A percentile compares a stretch with the other conserved stretches of the same genome.
Evolutionary conservation across 2,329 filamentous ascomycete genomes (phyloP).

Genomic region (Lachnellula willkommii): DNA sequence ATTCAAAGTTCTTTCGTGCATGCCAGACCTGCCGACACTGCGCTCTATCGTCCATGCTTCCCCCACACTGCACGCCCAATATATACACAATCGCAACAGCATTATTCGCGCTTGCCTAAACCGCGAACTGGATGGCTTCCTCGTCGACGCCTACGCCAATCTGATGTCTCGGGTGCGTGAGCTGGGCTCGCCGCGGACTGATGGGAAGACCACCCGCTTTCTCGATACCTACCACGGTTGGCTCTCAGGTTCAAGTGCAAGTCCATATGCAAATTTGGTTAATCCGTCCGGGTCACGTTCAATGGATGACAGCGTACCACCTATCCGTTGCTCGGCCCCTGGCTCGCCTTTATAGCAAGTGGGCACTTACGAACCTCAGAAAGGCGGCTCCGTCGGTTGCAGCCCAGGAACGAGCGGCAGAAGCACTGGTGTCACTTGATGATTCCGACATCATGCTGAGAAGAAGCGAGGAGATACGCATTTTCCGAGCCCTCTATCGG

Average conservation of each 20-base stretch:
- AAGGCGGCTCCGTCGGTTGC: not conserved
- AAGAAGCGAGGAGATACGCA: constrained; percentile 3
- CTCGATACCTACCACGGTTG: not conserved
- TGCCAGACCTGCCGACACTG: not conserved
- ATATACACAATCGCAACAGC: not conserved
- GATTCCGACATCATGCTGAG: not conserved
- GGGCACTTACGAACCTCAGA: not conserved
- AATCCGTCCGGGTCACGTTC: not conserved
- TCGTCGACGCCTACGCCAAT: constrained; percentile 2
- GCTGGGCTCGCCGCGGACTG: not conserved
- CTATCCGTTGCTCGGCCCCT: constrained; percentile 1
- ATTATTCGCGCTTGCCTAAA: not conserved
- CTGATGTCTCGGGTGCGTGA: not conserved
- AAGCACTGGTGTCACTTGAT: not conserved
- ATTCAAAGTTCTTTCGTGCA: not conserved
- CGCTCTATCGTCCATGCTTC: not conserved
- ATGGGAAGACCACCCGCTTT: not conserved
- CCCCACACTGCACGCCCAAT: not conserved
- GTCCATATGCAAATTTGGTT: not conserved
- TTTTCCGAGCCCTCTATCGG: constrained; percentile 1
- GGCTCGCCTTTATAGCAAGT: not conserved
- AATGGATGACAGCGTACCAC: not conserved
- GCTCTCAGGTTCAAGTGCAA: not conserved
- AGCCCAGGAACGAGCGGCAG: not conserved
- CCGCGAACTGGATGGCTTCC: not conserved